phyloP scores from a whole-genome alignment of 2,329 filamentous ascomycete genomes.

The Fusarium denticulatum region DNA sequence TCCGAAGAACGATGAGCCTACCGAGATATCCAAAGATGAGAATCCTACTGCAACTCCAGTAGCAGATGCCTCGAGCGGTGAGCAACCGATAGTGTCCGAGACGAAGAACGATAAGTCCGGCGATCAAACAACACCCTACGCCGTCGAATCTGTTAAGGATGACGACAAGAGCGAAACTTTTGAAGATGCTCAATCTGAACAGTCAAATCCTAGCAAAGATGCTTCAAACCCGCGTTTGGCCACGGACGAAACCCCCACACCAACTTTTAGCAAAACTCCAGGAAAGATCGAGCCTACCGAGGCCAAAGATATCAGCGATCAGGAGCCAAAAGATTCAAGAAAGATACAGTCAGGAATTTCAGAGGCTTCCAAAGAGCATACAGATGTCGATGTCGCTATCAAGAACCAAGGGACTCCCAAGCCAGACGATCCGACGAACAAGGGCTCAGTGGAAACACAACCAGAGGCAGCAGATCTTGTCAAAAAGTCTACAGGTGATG shows the following conservation, averaged over 20 bases:
- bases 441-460: conserved; percentile 6
- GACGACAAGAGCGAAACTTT: conserved; percentile 54
- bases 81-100: conserved; percentile 1
- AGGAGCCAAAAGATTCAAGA: not conserved
- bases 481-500: conserved; percentile 15
- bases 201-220: conserved; percentile 40
- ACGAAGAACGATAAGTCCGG: conserved; percentile 10
- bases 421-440: conserved; percentile 11
- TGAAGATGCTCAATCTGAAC: conserved; percentile 50
- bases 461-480: not conserved
- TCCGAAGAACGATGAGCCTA: conserved; percentile 39
- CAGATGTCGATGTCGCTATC: conserved; percentile 1
- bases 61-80: conserved; percentile 8
- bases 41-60: conserved; percentile 1
- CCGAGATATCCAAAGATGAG: conserved; percentile 21
- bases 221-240: not conserved
- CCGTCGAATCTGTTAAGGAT: conserved; percentile 16
- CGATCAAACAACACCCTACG: not conserved
- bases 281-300: conserved; percentile 13
- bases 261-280: conserved; percentile 9
- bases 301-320: conserved; percentile 6
- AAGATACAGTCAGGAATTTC: not conserved
- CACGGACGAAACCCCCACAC: not conserved
- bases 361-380: conserved; percentile 1
- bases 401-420: conserved; percentile 9